phyloP scores from a whole-genome alignment of 2,329 filamentous ascomycete genomes.

The Penicillium sp. region DNA sequence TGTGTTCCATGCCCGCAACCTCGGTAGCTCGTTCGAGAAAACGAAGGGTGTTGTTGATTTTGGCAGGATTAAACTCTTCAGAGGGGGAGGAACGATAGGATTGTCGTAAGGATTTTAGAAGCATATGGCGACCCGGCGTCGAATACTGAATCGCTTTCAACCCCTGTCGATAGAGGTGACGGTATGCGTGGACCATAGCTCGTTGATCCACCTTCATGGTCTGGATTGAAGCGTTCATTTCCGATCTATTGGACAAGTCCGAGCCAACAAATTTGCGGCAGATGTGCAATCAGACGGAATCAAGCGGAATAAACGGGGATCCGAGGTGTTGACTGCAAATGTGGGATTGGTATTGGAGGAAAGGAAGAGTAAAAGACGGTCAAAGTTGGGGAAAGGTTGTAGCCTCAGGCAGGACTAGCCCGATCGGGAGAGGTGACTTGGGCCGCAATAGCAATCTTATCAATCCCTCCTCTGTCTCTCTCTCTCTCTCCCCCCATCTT shows the following conservation, averaged over 20 bases:
- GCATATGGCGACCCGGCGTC: conserved; percentile 55
- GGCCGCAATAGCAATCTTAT: conserved; percentile 25
- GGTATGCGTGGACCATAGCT: conserved; percentile 54
- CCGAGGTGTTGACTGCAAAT: not conserved
- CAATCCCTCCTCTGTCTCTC: conserved; percentile 6
- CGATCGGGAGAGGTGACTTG: conserved; percentile 25
- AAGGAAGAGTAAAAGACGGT: conserved; percentile 3
- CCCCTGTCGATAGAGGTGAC: conserved; percentile 55
- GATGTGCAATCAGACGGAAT: not conserved
- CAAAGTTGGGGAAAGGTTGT: conserved; percentile 6
- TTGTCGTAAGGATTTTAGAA: conserved; percentile 47
- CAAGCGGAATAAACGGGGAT: not conserved
- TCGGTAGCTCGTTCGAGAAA: conserved; percentile 47
- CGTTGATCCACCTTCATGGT: conserved; percentile 20
- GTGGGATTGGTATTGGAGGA: conserved; percentile 1
- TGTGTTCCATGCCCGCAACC: conserved; percentile 46
- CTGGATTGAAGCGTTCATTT: conserved; percentile 12
- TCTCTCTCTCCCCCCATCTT: not conserved
- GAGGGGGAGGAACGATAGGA: conserved; percentile 42
- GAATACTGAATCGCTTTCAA: conserved; percentile 59
- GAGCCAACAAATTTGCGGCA: not conserved
- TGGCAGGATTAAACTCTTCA: conserved; percentile 40
- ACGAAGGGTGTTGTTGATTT: conserved; percentile 47
- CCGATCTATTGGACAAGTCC: not conserved
- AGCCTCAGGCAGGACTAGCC: conserved; percentile 28